Evolutionary conservation across 2,329 filamentous ascomycete genomes (phyloP), one percentile per base, ranked within the genome.

Genomic region (Alternaria gansuensis): DNA sequence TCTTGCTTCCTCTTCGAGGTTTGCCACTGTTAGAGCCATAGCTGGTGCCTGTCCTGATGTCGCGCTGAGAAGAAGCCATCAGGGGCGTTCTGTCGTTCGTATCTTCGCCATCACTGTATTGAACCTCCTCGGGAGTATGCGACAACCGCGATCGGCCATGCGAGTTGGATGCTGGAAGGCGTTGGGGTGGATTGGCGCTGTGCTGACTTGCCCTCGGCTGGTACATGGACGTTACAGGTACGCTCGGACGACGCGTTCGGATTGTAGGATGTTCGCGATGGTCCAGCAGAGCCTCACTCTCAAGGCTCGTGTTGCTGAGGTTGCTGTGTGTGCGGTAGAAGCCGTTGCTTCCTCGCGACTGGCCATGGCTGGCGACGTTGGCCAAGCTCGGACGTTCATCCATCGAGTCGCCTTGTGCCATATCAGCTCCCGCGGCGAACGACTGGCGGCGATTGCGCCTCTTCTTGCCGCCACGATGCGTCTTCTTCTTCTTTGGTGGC

Each of bases 281-380:
- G 78, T 98, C 94, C 17, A 98, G 81, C 66, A 98, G 81, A 7
- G 87, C 89, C 74, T 96, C 90, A 76, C 93, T 97, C 67, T 97
- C 94, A 63, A 98, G 81, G 76, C 94, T 98, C 0, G 91, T 93
- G 69, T 85, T 88, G 79, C 94, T 98, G 63, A 88, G 74, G 73
- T 90, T 92, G 45, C 72, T 65, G 60, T 78, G 77, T 51, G 86
- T 71, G 39, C 82, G 80, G 72, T 88, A 88, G 72, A 87, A 85
- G 59, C 81, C 81, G 52, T 77, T 77, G 62, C 78, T 78, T 33
- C 77, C 73, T 17, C 78, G 71, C n/a, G 72, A 71, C 23, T 67
- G 61, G 44, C 70, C 63, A 37, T 68, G 62, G 58, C 64, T 70
- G 4, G 70, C 68, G 52, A 75, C 72, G 51, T 79, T 77, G 73